Conservation (phyloP, 371 early-diverging fungal genomes). For the Mortierella sp. region DNA sequence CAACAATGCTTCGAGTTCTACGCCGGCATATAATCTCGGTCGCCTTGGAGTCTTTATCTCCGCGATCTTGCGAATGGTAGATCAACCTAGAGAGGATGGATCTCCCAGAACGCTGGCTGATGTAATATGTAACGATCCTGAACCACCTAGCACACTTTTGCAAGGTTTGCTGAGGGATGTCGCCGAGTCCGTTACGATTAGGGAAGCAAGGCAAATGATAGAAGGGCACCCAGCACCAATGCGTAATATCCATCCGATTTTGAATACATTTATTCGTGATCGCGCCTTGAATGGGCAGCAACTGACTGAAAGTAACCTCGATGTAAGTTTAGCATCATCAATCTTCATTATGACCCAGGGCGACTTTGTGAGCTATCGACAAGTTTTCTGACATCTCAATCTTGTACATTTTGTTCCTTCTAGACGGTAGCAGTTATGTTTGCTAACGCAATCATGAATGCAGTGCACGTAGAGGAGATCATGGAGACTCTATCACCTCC, state of each 20-base stretch:
- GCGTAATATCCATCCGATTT: constrained; percentile 44
- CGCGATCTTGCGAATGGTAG: constrained; percentile 52
- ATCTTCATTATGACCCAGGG: not conserved
- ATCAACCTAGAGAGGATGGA: constrained; percentile 57
- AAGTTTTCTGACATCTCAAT: not conserved
- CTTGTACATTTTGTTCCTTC: not conserved
- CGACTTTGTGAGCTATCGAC: not conserved
- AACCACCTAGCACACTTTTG: constrained; percentile 27
- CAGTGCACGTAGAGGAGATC: constrained; percentile 46
- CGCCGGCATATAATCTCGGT: constrained; percentile 54
- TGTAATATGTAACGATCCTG: constrained; percentile 53
- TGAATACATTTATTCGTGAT: constrained; percentile 53
- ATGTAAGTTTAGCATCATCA: constrained; percentile 22
- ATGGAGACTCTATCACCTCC: constrained; percentile 45
- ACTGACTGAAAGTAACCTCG: constrained; percentile 46
- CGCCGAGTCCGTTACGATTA: constrained; percentile 45
- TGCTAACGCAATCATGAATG: constrained; percentile 48
- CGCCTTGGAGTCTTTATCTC: constrained; percentile 57
- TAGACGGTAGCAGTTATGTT: constrained; percentile 53
- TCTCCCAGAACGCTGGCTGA: constrained; percentile 51
- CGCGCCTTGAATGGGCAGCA: constrained; percentile 45
- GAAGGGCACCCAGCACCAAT: constrained; percentile 51
- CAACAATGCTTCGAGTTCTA: constrained; percentile 9
- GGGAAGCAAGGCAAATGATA: constrained; percentile 48
- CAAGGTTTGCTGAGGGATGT: constrained; percentile 48